Conservation (phyloP, 2,329 filamentous ascomycete species). For the Lasiodiplodia citricola region DNA sequence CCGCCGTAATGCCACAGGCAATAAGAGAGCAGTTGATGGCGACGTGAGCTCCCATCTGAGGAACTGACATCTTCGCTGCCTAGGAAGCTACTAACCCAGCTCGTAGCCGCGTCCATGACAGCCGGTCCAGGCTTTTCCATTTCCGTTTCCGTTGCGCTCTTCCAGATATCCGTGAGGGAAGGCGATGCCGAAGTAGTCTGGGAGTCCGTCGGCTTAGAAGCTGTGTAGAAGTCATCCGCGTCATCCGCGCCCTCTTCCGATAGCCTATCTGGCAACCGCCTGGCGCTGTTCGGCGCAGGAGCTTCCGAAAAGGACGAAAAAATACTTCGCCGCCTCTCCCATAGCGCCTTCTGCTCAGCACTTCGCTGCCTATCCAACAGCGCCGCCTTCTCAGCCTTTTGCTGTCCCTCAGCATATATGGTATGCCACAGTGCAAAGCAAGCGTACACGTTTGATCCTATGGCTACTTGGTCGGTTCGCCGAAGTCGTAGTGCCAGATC, state of each 20-base stretch:
- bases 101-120: not conserved
- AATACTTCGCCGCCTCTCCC: not conserved
- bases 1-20: not conserved
- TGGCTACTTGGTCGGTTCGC: not conserved
- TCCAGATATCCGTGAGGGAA: not conserved
- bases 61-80: not conserved
- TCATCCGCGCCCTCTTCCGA: not conserved
- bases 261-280: not conserved
- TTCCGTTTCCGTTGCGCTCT: not conserved
- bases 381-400: too few species aligned
- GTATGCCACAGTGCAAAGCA: not conserved
- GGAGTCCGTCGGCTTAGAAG: too few species aligned
- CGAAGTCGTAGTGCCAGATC: not conserved
- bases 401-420: not conserved
- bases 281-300: too few species aligned
- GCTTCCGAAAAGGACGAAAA: not conserved
- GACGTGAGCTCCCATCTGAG: not conserved
- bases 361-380: not conserved
- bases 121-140: not conserved
- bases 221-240: not conserved
- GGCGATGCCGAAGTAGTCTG: too few species aligned
- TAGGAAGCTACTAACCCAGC: not conserved
- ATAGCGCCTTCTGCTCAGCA: not conserved
- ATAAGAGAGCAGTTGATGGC: not conserved
- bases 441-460: not conserved